These are phyloP conservation scores for Euphorbia peplus DNA, from an alignment of 345 rosid genomes.

Conservation along the genomic window DNA sequence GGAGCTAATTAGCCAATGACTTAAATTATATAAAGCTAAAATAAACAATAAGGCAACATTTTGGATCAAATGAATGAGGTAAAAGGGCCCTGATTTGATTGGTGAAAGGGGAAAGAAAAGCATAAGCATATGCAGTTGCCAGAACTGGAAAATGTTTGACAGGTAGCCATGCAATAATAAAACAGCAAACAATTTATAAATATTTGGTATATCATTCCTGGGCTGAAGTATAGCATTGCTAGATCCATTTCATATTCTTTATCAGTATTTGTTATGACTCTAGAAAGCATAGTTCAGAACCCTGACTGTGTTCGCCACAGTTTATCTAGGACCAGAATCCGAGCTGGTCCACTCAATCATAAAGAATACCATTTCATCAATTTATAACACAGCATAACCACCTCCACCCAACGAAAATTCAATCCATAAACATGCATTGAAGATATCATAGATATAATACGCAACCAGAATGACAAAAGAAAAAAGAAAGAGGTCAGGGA, in stretches of 20 bases:
- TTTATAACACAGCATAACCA: background rate
- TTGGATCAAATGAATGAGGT: background rate
- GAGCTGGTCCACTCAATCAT: no score
- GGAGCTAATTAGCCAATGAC: background rate
- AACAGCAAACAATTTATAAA: no score
- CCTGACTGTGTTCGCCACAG: background rate
- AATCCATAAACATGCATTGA: no score
- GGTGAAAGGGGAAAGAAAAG: background rate
- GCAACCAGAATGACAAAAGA: no score
- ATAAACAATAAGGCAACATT: background rate
- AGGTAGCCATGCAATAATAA: no score
- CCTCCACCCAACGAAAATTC: background rate
- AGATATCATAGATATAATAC: no score
- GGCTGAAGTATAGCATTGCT: no score
- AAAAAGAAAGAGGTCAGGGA: no score
- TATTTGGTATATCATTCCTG: no score
- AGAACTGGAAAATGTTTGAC: background rate
- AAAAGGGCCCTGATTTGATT: background rate
- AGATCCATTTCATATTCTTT: no score
- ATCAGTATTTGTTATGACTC: no score
- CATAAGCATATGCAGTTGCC: background rate
- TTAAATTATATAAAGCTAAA: background rate
- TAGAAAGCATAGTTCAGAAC: background rate
- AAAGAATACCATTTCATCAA: background rate
- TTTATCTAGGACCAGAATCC: no score